phyloP scores from a whole-genome alignment of 2,329 filamentous ascomycete species.

The Talaromyces sp. region DNA sequence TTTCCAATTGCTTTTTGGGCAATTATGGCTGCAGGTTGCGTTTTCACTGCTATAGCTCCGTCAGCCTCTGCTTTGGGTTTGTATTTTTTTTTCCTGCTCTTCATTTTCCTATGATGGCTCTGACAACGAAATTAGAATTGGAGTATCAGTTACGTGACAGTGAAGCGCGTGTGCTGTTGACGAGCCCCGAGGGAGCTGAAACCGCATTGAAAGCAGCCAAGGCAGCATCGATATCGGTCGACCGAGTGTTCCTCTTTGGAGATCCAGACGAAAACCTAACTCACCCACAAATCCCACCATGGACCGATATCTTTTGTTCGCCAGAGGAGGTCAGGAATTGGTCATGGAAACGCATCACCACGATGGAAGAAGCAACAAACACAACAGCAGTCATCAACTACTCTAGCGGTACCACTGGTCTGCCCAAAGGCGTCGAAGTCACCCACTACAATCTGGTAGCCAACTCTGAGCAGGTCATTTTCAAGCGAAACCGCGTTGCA shows the following conservation, averaged over 20 bases:
- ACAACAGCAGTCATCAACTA: neutral
- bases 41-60: constrained; percentile 2
- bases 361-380: neutral
- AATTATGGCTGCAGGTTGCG: neutral
- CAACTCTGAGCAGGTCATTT: constrained; percentile 57
- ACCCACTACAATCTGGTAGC: constrained; percentile 4
- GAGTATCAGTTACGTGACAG: constrained; percentile 1
- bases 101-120: neutral
- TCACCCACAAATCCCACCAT: no score
- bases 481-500: constrained; percentile 13
- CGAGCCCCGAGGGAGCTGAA: neutral
- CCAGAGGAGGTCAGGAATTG: neutral
- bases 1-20: constrained; percentile 8
- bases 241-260: neutral
- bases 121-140: neutral
- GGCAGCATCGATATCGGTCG: neutral
- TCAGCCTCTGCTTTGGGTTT: constrained; percentile 4
- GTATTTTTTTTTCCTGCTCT: neutral
- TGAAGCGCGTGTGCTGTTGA: neutral
- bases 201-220: neutral
- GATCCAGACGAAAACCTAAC: no score
- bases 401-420: constrained; percentile 23
- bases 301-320: neutral
- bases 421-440: constrained; percentile 16
- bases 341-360: neutral